Conservation (phyloP, 78 protist genomes). For the Protostelium mycophagum region DNA sequence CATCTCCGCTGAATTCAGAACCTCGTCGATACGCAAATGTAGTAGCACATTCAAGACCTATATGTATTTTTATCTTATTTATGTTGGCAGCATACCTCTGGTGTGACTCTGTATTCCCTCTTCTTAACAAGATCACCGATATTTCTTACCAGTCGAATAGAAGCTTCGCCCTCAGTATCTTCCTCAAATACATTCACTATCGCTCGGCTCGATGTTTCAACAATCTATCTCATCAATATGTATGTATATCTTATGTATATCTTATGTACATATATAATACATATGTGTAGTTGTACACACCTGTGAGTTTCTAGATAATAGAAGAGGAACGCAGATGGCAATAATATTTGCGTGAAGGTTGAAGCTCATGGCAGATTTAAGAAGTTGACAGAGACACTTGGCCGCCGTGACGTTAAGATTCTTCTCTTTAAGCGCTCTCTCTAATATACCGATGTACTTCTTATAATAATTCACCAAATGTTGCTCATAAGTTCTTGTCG, state of each 20-base stretch:
- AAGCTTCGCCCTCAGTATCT: slow-evolving; percentile 35
- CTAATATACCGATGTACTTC: slow-evolving; percentile 39
- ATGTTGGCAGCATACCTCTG: not conserved
- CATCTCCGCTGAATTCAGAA: not conserved
- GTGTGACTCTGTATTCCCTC: not conserved
- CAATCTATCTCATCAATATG: too few relatives aligned
- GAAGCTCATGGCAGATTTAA: not conserved
- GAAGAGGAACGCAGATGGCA: slow-evolving; percentile 15
- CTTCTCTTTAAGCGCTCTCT: slow-evolving; percentile 17
- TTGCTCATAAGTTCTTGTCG: slow-evolving; percentile 24
- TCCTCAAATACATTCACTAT: slow-evolving; percentile 11
- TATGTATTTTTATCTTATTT: not conserved
- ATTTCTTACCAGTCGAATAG: slow-evolving; percentile 22
- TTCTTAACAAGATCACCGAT: slow-evolving; percentile 38
- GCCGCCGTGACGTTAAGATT: not conserved
- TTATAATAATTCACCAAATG: slow-evolving; percentile 40
- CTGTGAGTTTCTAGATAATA: slow-evolving; percentile 18
- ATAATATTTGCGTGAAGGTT: slow-evolving; percentile 42
- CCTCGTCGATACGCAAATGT: not conserved
- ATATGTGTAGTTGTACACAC: not conserved
- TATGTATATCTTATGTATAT: slow-evolving; percentile 15
- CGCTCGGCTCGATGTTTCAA: too few relatives aligned
- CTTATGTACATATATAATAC: not conserved
- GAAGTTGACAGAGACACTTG: not conserved
- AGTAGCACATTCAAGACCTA: not conserved